Evolutionary conservation across 345 rosid species (phyloP).

Genomic region (Diplotaxis tenuifolia): DNA sequence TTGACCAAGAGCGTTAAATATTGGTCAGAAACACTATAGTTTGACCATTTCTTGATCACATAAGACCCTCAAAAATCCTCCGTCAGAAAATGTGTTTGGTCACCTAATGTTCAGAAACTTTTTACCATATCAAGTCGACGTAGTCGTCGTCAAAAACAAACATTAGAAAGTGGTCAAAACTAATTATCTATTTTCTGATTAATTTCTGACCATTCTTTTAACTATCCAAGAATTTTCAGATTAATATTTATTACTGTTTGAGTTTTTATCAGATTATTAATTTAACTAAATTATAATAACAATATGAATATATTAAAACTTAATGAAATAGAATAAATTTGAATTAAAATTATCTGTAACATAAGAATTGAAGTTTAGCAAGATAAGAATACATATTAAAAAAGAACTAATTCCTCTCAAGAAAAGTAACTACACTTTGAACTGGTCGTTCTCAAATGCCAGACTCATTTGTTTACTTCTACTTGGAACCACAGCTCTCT

Average conservation of each 20-base stretch:
- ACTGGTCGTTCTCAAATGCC: constrained; percentile 3
- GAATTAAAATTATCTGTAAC: no score
- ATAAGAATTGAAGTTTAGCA: not conserved
- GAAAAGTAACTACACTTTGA: not conserved
- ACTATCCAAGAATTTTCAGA: not conserved
- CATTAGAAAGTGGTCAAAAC: not conserved
- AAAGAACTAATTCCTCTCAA: not conserved
- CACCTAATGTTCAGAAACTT: not conserved
- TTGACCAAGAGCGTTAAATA: no score
- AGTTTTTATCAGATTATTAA: not conserved
- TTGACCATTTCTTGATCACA: not conserved
- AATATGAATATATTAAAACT: no score
- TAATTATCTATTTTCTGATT: not conserved
- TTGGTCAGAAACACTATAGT: no score
- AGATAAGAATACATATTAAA: no score
- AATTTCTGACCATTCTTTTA: not conserved
- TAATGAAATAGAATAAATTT: not conserved
- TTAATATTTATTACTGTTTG: not conserved
- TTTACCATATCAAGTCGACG: not conserved
- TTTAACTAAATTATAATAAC: not conserved
- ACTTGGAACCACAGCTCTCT: no score
- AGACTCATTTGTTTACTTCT: constrained; percentile 2
- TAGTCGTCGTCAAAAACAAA: not conserved
- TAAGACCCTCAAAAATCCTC: not conserved
- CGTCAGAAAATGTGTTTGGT: not conserved